Conservation (phyloP, 306 rosid genomes). For the Fragaria vesca region DNA sequence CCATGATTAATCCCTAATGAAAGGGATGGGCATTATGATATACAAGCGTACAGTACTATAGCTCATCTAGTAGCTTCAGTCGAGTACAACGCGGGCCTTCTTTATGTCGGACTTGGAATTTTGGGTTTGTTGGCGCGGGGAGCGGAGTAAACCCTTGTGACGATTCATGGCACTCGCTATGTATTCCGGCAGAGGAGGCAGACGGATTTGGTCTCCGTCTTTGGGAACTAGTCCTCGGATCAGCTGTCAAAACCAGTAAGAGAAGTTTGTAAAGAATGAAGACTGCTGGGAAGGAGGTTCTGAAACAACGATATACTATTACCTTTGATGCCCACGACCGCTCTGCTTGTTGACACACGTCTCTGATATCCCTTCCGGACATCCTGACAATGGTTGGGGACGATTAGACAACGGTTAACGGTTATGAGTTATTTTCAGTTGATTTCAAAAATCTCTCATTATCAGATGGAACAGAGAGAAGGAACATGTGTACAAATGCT, state of each 20-base stretch:
- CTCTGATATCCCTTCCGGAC: conserved; percentile 96
- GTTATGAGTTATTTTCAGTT: not conserved
- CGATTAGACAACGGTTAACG: not conserved
- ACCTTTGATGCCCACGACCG: conserved; percentile 95
- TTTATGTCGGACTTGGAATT: conserved; percentile 11
- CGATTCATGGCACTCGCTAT: conserved; percentile 37
- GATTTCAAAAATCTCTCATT: not conserved
- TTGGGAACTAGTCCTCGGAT: conserved; percentile 45
- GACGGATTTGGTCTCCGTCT: conserved; percentile 35
- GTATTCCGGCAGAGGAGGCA: conserved; percentile 46
- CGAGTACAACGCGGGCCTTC: conserved; percentile 26
- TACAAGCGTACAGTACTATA: too few relatives aligned
- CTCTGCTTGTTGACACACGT: conserved; percentile 90
- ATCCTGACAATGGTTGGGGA: conserved; percentile 48
- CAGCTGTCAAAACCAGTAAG: conserved; percentile 47
- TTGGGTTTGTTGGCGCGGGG: conserved; percentile 9
- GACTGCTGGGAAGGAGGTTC: not conserved
- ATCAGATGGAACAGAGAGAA: not conserved
- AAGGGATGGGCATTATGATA: too few relatives aligned
- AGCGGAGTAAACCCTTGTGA: conserved; percentile 30
- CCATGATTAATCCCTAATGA: too few relatives aligned
- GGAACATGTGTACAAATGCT: not conserved
- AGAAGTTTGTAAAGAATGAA: not conserved
- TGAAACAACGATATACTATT: not conserved
- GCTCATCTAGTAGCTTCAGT: conserved; percentile 21